Conservation (phyloP, 2,329 filamentous ascomycete genomes). For the Leptographium flavum region DNA sequence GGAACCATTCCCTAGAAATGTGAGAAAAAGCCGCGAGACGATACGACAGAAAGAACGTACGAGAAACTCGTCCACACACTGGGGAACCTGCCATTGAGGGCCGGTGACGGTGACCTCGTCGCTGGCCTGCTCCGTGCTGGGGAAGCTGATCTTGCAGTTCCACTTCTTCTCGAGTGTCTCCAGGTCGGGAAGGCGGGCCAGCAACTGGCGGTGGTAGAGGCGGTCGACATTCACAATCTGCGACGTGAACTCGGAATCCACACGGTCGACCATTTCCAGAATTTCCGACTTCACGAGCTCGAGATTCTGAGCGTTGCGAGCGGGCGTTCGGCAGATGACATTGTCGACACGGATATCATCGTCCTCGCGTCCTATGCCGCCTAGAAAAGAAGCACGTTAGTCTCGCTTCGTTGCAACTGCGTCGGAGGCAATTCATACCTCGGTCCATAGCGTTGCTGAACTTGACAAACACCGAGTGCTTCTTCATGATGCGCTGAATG, state of each 20-base stretch:
- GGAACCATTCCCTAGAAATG: conserved; percentile 73
- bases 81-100: conserved; percentile 94
- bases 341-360: conserved; percentile 98
- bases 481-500: conserved; percentile 99
- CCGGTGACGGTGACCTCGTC: conserved; percentile 93
- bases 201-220: conserved; percentile 86
- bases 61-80: conserved; percentile 90
- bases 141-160: conserved; percentile 99
- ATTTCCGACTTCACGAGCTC: conserved; percentile 98
- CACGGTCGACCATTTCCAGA: conserved; percentile 97
- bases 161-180: conserved; percentile 96
- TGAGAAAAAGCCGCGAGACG: no score
- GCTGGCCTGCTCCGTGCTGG: conserved; percentile 92
- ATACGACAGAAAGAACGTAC: conserved; percentile 23
- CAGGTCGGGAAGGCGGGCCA: conserved; percentile 75
- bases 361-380: conserved; percentile 80
- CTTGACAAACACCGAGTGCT: conserved; percentile 98
- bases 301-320: conserved; percentile 89
- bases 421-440: conserved; percentile 28
- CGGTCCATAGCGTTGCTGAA: conserved; percentile 99
- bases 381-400: conserved; percentile 18
- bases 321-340: conserved; percentile 93
- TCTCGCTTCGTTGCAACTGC: neutral
- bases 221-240: conserved; percentile 90
- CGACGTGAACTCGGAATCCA: conserved; percentile 91